Evolutionary conservation across 148 eudicot species (phyloP), one percentile per base, ranked within the genome.

Genomic region (Drosera capensis): DNA sequence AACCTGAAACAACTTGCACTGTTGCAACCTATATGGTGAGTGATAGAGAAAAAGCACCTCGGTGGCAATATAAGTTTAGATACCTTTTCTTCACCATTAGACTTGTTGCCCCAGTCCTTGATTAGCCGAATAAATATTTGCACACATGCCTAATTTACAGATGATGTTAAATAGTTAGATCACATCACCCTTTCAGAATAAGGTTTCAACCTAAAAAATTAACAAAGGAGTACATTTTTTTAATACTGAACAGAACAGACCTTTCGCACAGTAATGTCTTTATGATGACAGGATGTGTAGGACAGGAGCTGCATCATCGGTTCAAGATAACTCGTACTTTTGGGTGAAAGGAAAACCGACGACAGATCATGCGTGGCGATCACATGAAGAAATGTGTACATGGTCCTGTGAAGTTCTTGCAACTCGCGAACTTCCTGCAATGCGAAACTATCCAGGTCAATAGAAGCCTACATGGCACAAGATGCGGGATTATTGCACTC

Each of bases 391-490:
- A 85, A 90, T 20, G 92, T 80, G 67, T 64, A 81, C 15, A 90
- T 66, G 25, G 75, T 78, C 50, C 72, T 71, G 63, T 90, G 99
- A 60, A 90, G 94, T 52, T 90, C 99, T 67, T 60, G 76, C 42
- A 72, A 19, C 56, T 90, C 99, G 49, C 99, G 99, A 61, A 81
- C 68, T 71, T 90, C 99, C 99, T 90, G 55, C 51, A 57, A 55
- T 3, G 45, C 21, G 31, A 35, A 44, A 34, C 38, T 11, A 34
- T 11, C 8, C n/a, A 34, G 38, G 38, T 34, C 14, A 34, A 34
- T 11, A 15, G 14, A 34, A 34, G 1, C 14, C 38, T 11, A 1
- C 2, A 1, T 11, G 14, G 1, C 38, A 34, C 38, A 11, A 13
- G 14, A 2, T 1, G 1, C 14, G 1, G 11, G 14, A 34, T 6